These are phyloP conservation scores for Tribonema minus DNA, from an alignment of 108 stramenopile genomes.

Conservation along the genomic window DNA sequence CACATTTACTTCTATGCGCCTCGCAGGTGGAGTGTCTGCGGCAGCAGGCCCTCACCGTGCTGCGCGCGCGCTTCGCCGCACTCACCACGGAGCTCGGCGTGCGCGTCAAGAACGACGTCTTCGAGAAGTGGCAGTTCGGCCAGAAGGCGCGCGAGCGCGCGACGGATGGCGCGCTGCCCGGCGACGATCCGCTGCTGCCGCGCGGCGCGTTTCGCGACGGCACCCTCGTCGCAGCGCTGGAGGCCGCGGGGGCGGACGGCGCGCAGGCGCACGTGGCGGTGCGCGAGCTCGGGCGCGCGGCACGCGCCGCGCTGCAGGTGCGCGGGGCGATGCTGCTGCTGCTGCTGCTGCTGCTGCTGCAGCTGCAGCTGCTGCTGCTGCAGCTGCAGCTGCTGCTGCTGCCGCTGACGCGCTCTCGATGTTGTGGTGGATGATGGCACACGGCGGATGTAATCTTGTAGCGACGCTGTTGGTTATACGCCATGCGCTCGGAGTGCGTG, in stretches of 20 bases:
- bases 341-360: not conserved
- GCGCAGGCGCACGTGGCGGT: not conserved
- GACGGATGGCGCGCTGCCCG: not conserved
- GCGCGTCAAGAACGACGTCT: slow-evolving; percentile 32
- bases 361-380: not conserved
- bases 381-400: not conserved
- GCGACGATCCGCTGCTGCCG: slow-evolving; percentile 23
- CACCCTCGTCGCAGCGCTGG: slow-evolving; percentile 8
- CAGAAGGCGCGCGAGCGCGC: not conserved
- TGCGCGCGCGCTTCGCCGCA: slow-evolving; percentile 26
- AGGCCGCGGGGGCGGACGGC: not conserved
- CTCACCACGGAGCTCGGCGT: slow-evolving; percentile 30
- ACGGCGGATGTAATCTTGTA: no score
- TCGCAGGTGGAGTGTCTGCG: slow-evolving; percentile 32
- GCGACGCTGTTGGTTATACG: no score
- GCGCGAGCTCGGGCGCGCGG: slow-evolving; percentile 24
- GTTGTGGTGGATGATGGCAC: no score
- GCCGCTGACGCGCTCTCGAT: not conserved
- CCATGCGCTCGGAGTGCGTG: no score
- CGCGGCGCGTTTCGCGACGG: slow-evolving; percentile 15
- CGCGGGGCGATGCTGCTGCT: not conserved
- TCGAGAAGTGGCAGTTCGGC: slow-evolving; percentile 42
- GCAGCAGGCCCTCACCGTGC: slow-evolving; percentile 33
- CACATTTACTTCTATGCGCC: no score
- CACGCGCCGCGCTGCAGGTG: slow-evolving; percentile 9